Evolutionary conservation across 1,284 basidiomycete genomes (phyloP).

Genomic region (Wallemia ichthyophaga): DNA sequence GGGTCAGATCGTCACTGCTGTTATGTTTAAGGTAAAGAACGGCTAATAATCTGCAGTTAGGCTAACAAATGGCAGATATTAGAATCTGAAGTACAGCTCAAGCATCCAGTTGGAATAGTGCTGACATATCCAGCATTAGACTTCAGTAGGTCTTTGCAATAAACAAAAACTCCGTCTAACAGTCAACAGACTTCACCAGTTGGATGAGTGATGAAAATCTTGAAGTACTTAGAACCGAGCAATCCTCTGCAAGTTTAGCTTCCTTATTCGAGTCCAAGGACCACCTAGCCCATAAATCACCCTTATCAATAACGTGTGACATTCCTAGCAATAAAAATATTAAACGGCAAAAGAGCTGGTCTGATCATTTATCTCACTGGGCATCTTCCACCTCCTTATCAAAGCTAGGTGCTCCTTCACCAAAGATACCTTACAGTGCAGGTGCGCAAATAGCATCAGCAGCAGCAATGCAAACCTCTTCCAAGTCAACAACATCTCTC

Average conservation of each 20-base stretch:
- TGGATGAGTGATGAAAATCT: slow-evolving; percentile 85
- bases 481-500: background rate
- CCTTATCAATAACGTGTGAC: background rate
- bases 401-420: background rate
- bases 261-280: slow-evolving; percentile 54
- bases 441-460: background rate
- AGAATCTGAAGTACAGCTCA: slow-evolving; percentile 28
- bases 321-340: no score
- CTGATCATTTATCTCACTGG: no score
- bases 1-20: slow-evolving; percentile 31
- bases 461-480: slow-evolving; percentile 1
- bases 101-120: slow-evolving; percentile 44
- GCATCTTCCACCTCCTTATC: background rate
- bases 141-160: slow-evolving; percentile 50
- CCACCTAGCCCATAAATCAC: slow-evolving; percentile 38
- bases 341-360: no score
- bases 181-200: slow-evolving; percentile 12
- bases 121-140: slow-evolving; percentile 44
- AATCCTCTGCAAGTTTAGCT: slow-evolving; percentile 29
- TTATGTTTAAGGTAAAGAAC: slow-evolving; percentile 13
- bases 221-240: slow-evolving; percentile 43
- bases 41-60: background rate
- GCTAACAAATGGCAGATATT: slow-evolving; percentile 33
- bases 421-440: background rate
- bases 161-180: background rate